Evolutionary conservation across 345 rosid species (phyloP).

Genomic region (Boechera divaricarpa): DNA sequence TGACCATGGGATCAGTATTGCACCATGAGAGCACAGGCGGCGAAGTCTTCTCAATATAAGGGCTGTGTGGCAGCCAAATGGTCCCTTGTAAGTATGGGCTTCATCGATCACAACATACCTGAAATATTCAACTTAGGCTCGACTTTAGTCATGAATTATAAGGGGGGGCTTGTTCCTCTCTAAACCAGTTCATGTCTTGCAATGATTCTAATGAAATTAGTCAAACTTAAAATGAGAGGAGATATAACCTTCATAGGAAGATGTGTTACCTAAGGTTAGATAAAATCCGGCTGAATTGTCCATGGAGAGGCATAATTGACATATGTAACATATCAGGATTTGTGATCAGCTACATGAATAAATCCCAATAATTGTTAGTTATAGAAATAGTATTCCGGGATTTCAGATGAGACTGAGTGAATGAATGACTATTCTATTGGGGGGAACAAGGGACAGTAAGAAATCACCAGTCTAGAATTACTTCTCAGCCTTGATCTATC

Average conservation of each 20-base stretch:
- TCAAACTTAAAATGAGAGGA: constrained; percentile 10
- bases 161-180: constrained; percentile 14
- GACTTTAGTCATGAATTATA: neutral
- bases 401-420: constrained; percentile 15
- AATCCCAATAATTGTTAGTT: constrained; percentile 28
- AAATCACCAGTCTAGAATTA: constrained; percentile 80
- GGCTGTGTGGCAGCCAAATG: constrained; percentile 97
- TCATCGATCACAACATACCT: constrained; percentile 94
- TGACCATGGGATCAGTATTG: constrained; percentile 22
- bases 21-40: constrained; percentile 88
- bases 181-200: constrained; percentile 17
- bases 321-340: constrained; percentile 97
- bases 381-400: constrained; percentile 29
- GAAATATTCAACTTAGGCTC: constrained; percentile 14
- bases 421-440: constrained; percentile 33
- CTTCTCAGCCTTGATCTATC: constrained; percentile 74
- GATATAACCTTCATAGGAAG: neutral
- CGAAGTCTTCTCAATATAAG: constrained; percentile 91
- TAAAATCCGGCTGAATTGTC: constrained; percentile 75
- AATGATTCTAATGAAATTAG: neutral
- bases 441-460: constrained; percentile 27
- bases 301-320: constrained; percentile 83
- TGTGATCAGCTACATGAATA: constrained; percentile 76
- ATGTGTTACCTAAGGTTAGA: constrained; percentile 75
- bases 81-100: constrained; percentile 95